Percentiles rank a stretch among this genome's conserved stretches.
These are phyloP conservation scores for Ustilago vetiveriae DNA, from an alignment of 1,284 basidiomycete genomes.

Conservation along the genomic window DNA sequence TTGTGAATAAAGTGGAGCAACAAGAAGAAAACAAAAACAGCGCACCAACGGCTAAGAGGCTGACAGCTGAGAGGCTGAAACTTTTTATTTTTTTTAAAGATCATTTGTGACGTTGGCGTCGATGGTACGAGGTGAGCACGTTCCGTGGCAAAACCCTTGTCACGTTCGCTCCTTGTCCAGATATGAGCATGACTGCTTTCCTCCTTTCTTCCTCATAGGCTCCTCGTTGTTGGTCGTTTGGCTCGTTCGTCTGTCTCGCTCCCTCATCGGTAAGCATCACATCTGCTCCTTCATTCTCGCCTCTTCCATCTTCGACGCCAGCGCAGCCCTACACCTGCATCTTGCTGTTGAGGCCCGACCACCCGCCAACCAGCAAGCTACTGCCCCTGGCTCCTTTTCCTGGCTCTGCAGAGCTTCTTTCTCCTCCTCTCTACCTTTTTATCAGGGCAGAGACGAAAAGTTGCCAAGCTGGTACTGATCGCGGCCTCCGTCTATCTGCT, in stretches of 20 bases:
- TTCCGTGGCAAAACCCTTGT: conserved; percentile 26
- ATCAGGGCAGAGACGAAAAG: conserved; percentile 5
- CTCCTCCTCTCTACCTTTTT: conserved; percentile 5
- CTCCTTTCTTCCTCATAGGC: no score
- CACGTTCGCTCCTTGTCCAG: conserved; percentile 34
- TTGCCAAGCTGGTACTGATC: conserved; percentile 39
- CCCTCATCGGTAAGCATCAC: no score
- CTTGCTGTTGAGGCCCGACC: neutral
- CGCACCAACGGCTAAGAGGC: no score
- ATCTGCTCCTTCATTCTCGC: no score
- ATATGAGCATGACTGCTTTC: conserved; percentile 2
- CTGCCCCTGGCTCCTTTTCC: neutral
- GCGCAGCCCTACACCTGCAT: no score
- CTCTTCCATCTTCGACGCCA: no score
- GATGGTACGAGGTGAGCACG: conserved; percentile 28
- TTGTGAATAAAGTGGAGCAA: neutral
- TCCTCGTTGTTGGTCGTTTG: conserved; percentile 1
- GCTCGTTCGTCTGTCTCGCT: neutral
- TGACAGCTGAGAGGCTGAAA: neutral
- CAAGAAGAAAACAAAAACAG: no score
- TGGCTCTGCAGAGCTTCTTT: no score
- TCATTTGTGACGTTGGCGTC: no score
- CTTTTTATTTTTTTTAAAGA: no score
- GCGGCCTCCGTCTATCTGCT: conserved; percentile 25
- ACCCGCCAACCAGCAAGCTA: neutral